These are phyloP conservation scores for Gyromitra esculenta DNA, from an alignment of 2,329 filamentous ascomycete species.

Conservation along the genomic window DNA sequence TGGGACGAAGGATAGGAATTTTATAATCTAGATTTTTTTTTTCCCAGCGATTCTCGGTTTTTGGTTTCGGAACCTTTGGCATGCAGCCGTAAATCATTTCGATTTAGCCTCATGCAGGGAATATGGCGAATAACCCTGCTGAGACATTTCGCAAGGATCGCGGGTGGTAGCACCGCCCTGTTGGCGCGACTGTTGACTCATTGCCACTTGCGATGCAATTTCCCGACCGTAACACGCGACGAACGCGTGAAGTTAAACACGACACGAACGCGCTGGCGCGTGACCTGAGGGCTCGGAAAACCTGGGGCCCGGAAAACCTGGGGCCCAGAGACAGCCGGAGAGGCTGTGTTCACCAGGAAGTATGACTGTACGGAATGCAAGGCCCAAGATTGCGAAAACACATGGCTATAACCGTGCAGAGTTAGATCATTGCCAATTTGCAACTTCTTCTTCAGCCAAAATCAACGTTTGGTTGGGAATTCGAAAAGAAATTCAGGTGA, in stretches of 20 bases:
- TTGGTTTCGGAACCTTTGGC: constrained; percentile 14
- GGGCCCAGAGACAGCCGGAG: neutral
- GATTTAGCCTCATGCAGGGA: constrained; percentile 18
- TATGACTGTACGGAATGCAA: constrained; percentile 18
- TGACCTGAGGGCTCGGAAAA: constrained; percentile 5
- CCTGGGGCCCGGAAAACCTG: no score
- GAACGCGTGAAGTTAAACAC: constrained; percentile 23
- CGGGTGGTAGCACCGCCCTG: constrained; percentile 16
- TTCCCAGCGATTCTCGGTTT: neutral
- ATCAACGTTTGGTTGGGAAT: neutral
- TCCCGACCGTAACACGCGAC: constrained; percentile 19
- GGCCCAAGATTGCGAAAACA: neutral
- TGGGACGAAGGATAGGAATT: constrained; percentile 22
- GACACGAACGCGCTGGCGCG: constrained; percentile 33
- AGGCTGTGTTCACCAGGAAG: constrained; percentile 8
- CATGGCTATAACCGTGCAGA: neutral
- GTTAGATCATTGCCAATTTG: neutral
- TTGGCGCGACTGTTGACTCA: constrained; percentile 39
- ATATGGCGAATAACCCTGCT: constrained; percentile 15
- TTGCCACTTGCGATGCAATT: constrained; percentile 27
- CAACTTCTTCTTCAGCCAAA: neutral
- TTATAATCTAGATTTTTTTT: constrained; percentile 10
- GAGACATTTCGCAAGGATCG: constrained; percentile 27
- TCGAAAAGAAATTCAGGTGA: neutral
- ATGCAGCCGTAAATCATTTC: constrained; percentile 20